Evolutionary conservation across 2,329 filamentous ascomycete genomes (phyloP), one percentile per base, ranked within the genome.

Genomic region (Neofusicoccum umdonicola): DNA sequence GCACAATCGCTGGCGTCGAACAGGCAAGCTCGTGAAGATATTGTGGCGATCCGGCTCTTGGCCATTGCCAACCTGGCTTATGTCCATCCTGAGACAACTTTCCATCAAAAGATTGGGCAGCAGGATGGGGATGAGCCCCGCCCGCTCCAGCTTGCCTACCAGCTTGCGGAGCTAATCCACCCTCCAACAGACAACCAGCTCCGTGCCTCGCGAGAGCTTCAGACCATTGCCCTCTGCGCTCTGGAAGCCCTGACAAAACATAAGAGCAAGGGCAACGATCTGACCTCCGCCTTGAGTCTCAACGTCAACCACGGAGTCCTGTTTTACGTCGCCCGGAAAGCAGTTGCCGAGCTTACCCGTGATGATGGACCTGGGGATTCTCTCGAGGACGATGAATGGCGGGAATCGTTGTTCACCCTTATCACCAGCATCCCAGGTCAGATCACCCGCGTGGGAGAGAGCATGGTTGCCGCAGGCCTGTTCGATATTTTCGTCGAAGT

Each of bases 251-350:
- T 99, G 64, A 88, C 91, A 6, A 90, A 88, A 73, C 92, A 92
- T 74, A 89, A 90, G 71, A 81, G 84, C 64, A 93, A 92, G 72
- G 86, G 89, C 35, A 82, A 87, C 39, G 95, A 99, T 74, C 90
- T 99, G 27, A 88, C 93, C 68, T 88, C 92, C 47, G 93, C 95
- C n/a, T 82, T 99, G 47, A 96, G 93, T 72, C 92, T 96, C 62
- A 97, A 94, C 70, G 94, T 98, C 42, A 98, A 96, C 71, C 96
- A 99, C 71, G 96, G 95, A 13, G 90, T 98, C 35, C 84, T 99
- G 50, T 90, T 98, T 69, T 98, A 97, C 72, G 86, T 97, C 69
- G 90, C 97, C 57, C 87, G 94, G 64, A 97, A 96, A 77, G 91
- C 93, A 9, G 91, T 98, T 65, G 89, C 90, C 17, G 91, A 93